Evolutionary conservation across 139 green algal species (phyloP), one percentile per base, ranked within the genome.

Genomic region (Volvox africanus): DNA sequence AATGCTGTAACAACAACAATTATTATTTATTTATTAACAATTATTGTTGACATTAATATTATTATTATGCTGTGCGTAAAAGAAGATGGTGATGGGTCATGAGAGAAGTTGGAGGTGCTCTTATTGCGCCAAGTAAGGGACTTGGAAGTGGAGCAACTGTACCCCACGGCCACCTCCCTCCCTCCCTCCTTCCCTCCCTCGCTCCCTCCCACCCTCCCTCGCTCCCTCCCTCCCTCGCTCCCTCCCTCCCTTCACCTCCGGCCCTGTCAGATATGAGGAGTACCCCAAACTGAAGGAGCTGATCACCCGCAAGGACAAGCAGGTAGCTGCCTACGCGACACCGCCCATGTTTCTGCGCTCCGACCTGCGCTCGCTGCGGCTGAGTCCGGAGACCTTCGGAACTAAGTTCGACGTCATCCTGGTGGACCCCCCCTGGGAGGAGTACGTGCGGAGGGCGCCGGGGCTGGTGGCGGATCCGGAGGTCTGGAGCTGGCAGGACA

Each of bases 351-450:
- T 92, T 17, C 65, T 96, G 30, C 90, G 95, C 55, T 93, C 96
- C 24, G 96, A 98, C 92, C 90, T 98, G 28, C 86, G 85, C 30
- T 80, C 86, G 13, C 84, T 97, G 30, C 87, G 86, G 33, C 93
- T 97, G 0, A 90, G 28, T 19, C 76, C 89, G 35, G 92, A 95
- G 21, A 95, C 93, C 0, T 96, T 97, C 85, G 96, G 96, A 69
- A 97, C 96, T 61, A 97, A 96, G 81, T 97, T 97, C 94, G 97
- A 98, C 89, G 96, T 98, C 33, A 96, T 97, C 61, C 82, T 98
- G 44, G 93, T 98, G 6, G 97, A 98, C 89, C 97, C 97, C 3
- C 97, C 97, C 5, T 98, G 96, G 97, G 95, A 97, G 87, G 97
- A 98, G 92, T 98, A 98, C 92, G 95, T 95, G 69, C 90, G 96